phyloP scores from a whole-genome alignment of 2,329 filamentous ascomycete genomes.

The Amesomyces nigricolor region DNA sequence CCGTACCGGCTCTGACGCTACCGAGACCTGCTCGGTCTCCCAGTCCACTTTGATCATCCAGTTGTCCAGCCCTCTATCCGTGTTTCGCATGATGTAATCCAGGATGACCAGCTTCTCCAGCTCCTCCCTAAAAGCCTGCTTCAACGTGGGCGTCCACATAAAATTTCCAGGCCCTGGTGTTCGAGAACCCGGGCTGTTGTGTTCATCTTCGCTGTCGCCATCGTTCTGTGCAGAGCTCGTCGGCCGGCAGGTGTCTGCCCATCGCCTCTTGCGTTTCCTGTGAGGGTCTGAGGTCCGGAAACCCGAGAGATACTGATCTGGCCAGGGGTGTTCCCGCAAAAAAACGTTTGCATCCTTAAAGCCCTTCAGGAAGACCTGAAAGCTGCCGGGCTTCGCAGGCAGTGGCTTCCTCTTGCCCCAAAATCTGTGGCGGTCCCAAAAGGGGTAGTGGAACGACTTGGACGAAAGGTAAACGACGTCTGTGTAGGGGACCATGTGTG shows the following conservation, averaged over 20 bases:
- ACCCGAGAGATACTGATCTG: slow-evolving; percentile 72
- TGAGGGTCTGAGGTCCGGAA: slow-evolving; percentile 64
- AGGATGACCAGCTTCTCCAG: slow-evolving; percentile 94
- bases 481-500: slow-evolving; percentile 91
- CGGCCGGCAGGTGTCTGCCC: slow-evolving; percentile 79
- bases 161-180: slow-evolving; percentile 52
- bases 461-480: slow-evolving; percentile 92
- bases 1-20: slow-evolving; percentile 72
- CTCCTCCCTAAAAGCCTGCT: slow-evolving; percentile 90
- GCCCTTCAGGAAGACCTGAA: slow-evolving; percentile 94
- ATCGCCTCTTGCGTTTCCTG: slow-evolving; percentile 62
- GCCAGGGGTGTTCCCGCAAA: slow-evolving; percentile 91
- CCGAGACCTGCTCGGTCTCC: slow-evolving; percentile 73
- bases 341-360: slow-evolving; percentile 98
- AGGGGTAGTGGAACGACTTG: slow-evolving; percentile 97
- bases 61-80: slow-evolving; percentile 91
- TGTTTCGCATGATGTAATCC: slow-evolving; percentile 99
- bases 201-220: slow-evolving; percentile 50
- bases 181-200: slow-evolving; percentile 31
- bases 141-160: slow-evolving; percentile 80
- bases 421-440: slow-evolving; percentile 87
- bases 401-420: slow-evolving; percentile 82
- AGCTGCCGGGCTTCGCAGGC: slow-evolving; percentile 87
- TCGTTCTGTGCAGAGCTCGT: slow-evolving; percentile 49
- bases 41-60: slow-evolving; percentile 99